phyloP scores from a whole-genome alignment of 2,329 filamentous ascomycete genomes.

The Pseudohalonectria lignicola region DNA sequence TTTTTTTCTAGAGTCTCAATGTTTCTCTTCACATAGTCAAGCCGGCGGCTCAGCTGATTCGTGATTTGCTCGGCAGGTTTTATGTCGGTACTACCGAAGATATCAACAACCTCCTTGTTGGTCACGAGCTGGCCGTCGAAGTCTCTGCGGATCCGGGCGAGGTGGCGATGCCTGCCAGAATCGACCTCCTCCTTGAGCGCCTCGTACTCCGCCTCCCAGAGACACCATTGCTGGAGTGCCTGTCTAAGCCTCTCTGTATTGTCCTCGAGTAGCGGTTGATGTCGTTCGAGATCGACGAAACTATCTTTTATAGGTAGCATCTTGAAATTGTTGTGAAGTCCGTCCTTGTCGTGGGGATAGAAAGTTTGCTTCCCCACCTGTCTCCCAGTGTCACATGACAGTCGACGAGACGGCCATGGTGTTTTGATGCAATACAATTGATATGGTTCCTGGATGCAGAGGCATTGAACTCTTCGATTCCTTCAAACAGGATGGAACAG shows the following conservation, averaged over 20 bases:
- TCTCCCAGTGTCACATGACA: too few relatives aligned
- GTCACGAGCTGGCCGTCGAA: conserved; percentile 55
- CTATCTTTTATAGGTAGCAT: conserved; percentile 35
- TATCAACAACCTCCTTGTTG: conserved; percentile 42
- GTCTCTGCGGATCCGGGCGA: conserved; percentile 44
- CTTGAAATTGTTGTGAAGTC: too few relatives aligned
- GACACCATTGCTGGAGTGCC: conserved; percentile 77
- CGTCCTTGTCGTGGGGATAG: too few relatives aligned
- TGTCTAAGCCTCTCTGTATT: conserved; percentile 64
- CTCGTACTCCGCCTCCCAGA: conserved; percentile 87
- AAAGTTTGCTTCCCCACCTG: too few relatives aligned
- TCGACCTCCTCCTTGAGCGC: conserved; percentile 71
- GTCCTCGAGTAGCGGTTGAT: conserved; percentile 63
- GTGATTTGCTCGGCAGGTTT: conserved; percentile 53
- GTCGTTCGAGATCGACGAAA: conserved; percentile 61
- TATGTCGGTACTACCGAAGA: conserved; percentile 23
- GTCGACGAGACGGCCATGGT: too few relatives aligned
- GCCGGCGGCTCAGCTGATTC: conserved; percentile 58
- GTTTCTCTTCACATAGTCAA: conserved; percentile 86
- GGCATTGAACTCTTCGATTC: too few relatives aligned
- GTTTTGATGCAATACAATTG: too few relatives aligned
- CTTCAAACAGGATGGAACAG: too few relatives aligned
- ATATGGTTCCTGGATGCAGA: too few relatives aligned
- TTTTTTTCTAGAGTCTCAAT: conserved; percentile 64
- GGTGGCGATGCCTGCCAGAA: conserved; percentile 35